Percentiles rank a stretch among this genome's conserved stretches.
phyloP scores from a whole-genome alignment of 768 basidiomycete species.

The Auricularia cornea region DNA sequence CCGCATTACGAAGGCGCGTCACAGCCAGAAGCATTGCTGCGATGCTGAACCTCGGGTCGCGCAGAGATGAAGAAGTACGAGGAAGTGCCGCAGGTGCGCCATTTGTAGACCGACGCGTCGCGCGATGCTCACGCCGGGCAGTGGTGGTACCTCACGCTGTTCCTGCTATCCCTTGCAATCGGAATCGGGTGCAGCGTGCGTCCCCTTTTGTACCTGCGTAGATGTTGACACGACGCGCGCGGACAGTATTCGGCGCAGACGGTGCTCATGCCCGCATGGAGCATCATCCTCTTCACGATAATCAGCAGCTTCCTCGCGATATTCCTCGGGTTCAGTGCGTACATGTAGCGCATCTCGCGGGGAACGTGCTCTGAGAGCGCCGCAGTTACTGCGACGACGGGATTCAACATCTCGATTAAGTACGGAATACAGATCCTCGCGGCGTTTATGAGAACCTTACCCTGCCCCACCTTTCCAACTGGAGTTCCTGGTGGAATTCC shows the following conservation, averaged over 20 bases:
- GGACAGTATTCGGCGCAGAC: conserved; percentile 43
- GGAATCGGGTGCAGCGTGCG: conserved; percentile 39
- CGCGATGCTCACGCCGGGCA: too few relatives aligned
- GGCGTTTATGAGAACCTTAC: too few relatives aligned
- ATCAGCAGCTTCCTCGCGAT: conserved; percentile 22
- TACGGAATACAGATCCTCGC: too few relatives aligned
- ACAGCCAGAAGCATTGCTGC: background rate
- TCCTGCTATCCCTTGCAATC: conserved; percentile 37
- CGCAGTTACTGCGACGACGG: conserved; percentile 32
- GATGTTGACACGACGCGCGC: too few relatives aligned
- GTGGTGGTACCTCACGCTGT: conserved; percentile 41
- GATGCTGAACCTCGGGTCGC: too few relatives aligned
- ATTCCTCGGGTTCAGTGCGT: conserved; percentile 35
- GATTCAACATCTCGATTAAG: conserved; percentile 35
- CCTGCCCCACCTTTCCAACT: too few relatives aligned
- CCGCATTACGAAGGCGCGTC: conserved; percentile 37
- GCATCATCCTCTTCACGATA: conserved; percentile 39
- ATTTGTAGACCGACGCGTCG: too few relatives aligned
- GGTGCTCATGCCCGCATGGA: too few relatives aligned
- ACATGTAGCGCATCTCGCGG: conserved; percentile 13
- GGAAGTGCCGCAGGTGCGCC: conserved; percentile 36
- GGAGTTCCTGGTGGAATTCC: too few relatives aligned
- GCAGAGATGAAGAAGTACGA: conserved; percentile 43
- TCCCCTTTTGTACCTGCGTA: too few relatives aligned
- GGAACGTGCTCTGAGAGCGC: too few relatives aligned